phyloP scores from a whole-genome alignment of 2,329 filamentous ascomycete species.

The Coniella lustricola region DNA sequence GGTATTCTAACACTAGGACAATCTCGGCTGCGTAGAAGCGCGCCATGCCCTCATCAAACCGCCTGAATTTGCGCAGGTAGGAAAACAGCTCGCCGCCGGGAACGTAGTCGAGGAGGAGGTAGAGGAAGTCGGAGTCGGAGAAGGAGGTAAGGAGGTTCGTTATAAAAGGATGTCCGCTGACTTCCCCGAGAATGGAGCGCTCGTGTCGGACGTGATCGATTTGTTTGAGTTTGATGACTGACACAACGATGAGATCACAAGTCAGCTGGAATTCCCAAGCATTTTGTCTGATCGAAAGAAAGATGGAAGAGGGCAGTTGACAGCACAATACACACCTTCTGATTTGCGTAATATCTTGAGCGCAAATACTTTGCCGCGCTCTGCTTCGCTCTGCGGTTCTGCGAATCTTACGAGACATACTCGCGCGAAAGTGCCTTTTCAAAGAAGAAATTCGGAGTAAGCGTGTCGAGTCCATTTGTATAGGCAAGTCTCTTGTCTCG shows the following conservation, averaged over 20 bases:
- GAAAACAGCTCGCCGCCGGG: conserved; percentile 81
- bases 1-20: conserved; percentile 70
- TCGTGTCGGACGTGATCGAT: conserved; percentile 83
- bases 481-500: neutral
- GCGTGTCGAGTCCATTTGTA: neutral
- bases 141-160: conserved; percentile 73
- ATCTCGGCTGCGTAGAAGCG: conserved; percentile 83
- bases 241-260: neutral
- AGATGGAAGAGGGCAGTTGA: conserved; percentile 2
- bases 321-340: conserved; percentile 31
- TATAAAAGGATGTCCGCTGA: conserved; percentile 77
- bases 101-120: conserved; percentile 78
- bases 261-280: no score
- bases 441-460: conserved; percentile 1
- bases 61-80: conserved; percentile 68
- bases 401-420: conserved; percentile 70
- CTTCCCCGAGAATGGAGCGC: conserved; percentile 67
- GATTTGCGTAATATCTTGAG: conserved; percentile 72
- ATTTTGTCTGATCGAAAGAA: no score
- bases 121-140: conserved; percentile 69
- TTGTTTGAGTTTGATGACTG: conserved; percentile 76
- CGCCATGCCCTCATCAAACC: conserved; percentile 71
- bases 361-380: conserved; percentile 64
- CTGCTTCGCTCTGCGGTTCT: conserved; percentile 37
- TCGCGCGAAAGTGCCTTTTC: conserved; percentile 67